Evolutionary conservation across 108 stramenopile species (phyloP), one percentile per base, ranked within the genome.

Genomic region (Cyclotella atomus): DNA sequence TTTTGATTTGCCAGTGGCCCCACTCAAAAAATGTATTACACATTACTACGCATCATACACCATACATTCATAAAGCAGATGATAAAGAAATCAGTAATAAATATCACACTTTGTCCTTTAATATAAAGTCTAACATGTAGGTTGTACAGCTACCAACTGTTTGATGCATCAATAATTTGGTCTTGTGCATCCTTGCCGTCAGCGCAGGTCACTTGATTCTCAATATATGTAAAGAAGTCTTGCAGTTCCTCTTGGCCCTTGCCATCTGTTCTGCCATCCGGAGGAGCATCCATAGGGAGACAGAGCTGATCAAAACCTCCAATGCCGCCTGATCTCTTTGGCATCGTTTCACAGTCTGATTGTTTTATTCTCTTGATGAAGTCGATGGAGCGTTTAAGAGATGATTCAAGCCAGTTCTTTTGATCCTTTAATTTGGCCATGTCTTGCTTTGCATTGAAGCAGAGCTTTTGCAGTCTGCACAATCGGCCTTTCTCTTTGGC

Each of bases 401-500:
- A 71, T 19, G 27, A 36, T 34, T 60, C 65, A 32, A 71, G 65
- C 24, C 24, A 20, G 33, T 38, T 66, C 19, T 71, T 71, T 49
- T 71, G 54, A 16, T 71, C 65, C 17, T 52, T 53, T 14, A 52
- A 53, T 14, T 29, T 33, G 9, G 70, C 4, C 5, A 71, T 33
- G 52, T 79, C 65, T 65, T 71, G 54, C 10, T 63, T 71, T 7
- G 57, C 70, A 30, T 71, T 71, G 28, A 56, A 36, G 49, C 59
- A 71, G 0, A 71, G 47, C 49, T 59, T 71, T 60, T 79, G 69
- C 27, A 71, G 45, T 35, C 59, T 34, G 9, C 28, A 28, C 24
- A 68, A 28, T 8, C 33, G 19, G 14, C 47, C 46, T 45, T 62
- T 49, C 30, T 56, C 59, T 17, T 59, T 47, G n/a, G 32, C 8